Evolutionary conservation across 2,329 filamentous ascomycete genomes (phyloP).

Genomic region (Aspergillus novoparasiticus): DNA sequence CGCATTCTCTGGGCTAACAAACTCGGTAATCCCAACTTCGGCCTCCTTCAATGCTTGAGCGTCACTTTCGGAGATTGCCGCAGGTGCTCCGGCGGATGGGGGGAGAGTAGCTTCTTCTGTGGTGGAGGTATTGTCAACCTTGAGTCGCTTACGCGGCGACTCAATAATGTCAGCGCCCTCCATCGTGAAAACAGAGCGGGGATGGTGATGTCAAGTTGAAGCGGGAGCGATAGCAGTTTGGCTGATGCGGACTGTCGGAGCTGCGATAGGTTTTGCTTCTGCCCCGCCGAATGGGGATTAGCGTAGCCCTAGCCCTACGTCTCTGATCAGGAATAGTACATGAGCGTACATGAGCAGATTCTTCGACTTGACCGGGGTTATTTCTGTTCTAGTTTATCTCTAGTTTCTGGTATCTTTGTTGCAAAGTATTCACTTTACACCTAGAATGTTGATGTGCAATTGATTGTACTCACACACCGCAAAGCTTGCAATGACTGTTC

Average conservation of each 20-base stretch:
- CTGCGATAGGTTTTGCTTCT: neutral
- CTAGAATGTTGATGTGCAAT: too few species aligned
- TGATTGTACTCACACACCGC: too few species aligned
- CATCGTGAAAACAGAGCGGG: slow-evolving; percentile 25
- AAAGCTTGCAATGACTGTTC: neutral
- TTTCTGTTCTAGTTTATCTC: neutral
- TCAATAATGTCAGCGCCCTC: slow-evolving; percentile 34
- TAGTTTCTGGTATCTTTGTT: neutral
- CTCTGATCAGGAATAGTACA: neutral
- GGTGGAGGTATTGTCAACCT: slow-evolving; percentile 29
- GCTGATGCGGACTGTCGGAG: neutral
- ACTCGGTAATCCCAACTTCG: slow-evolving; percentile 65
- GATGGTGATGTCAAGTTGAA: slow-evolving; percentile 9
- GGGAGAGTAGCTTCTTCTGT: slow-evolving; percentile 21
- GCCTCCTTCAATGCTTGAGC: slow-evolving; percentile 43
- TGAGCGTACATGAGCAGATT: neutral
- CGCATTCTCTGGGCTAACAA: slow-evolving; percentile 58
- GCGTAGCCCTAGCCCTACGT: slow-evolving; percentile 28
- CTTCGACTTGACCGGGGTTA: neutral
- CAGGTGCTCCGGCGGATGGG: slow-evolving; percentile 16
- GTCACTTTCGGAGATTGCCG: slow-evolving; percentile 23
- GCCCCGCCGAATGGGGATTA: slow-evolving; percentile 14
- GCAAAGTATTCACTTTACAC: neutral
- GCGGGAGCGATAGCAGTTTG: neutral
- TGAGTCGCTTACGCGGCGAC: slow-evolving; percentile 41